Base-by-base conservation (phyloP, 2,329 filamentous ascomycete genomes). In the Epichloe brachyelytri region DNA sequence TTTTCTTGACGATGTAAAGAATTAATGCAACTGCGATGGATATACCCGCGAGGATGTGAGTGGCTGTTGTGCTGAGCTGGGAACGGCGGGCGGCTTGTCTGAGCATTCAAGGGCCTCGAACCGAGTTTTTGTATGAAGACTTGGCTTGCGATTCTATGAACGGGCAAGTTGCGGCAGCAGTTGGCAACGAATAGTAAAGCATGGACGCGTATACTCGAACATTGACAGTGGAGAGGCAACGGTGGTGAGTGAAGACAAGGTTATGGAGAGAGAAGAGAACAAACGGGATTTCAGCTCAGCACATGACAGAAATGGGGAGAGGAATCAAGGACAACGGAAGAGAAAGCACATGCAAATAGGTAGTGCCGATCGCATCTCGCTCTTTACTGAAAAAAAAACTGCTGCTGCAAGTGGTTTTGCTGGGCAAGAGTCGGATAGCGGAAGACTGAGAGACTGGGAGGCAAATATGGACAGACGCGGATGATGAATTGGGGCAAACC, bases 41-140 rank as follows among this genome's bases (percentile, higher is more conserved):
- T 68, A 68, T 68, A 68, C 66, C 66, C 63, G 62, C 60, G 65
- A 67, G 62, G 62, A 63, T 64, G 60, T 63, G 64, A 62, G 64
- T 66, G 47, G 57, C 54, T 57, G 58, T 59, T 56, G 55, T 64
- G 63, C 63, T 61, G 64, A 65, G 63, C 61, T 65, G 58, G 58
- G 57, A 44, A 50, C 43, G 48, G 51, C 51, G 30, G 26, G 48
- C 50, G 37, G 30, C n/a, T 6, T 37, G 51, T 34, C n/a, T 19
- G 19, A 38, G n/a, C 14, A 33, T 5, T 34, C 6, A 33, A 33
- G 30, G 30, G 30, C 17, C 19, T 11, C 33, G 3, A 14, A 3
- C 26, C 39, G 20, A 30, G 15, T 33, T 33, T 14, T 17, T 30
- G 15, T 26, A 3, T 3, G 4, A 10, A 48, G 33, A 46, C 33